Evolutionary conservation across 2,329 filamentous ascomycete species (phyloP).

Genomic region (Phialophora tarda): DNA sequence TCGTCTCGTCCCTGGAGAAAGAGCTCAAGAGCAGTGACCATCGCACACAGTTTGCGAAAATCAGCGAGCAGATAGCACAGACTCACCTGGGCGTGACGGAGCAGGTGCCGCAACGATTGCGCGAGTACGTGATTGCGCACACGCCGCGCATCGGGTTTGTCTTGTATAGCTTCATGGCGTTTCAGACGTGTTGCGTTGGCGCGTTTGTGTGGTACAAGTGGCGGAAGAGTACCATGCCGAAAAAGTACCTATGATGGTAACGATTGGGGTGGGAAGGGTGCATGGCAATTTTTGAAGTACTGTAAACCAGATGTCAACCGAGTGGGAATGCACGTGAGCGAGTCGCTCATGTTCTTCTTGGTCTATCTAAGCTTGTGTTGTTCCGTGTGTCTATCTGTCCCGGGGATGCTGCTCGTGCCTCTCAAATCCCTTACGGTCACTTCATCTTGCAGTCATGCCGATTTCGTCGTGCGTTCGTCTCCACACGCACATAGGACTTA

Average conservation of each 20-base stretch:
- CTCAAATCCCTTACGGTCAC: not conserved
- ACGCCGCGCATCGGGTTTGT: constrained; percentile 64
- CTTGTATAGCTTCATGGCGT: constrained; percentile 73
- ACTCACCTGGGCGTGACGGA: constrained; percentile 60
- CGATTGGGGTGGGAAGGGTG: too few relatives aligned
- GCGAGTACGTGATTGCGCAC: constrained; percentile 38
- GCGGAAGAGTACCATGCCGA: constrained; percentile 75
- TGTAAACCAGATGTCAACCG: not conserved
- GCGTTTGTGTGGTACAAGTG: constrained; percentile 81
- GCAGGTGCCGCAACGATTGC: constrained; percentile 52
- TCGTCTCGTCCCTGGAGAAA: constrained; percentile 57
- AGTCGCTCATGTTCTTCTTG: constrained; percentile 4
- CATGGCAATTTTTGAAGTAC: not conserved
- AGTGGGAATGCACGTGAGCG: not conserved
- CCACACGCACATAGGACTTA: not conserved
- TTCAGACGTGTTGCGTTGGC: constrained; percentile 72
- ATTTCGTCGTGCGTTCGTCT: constrained; percentile 2
- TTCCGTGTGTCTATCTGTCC: not conserved
- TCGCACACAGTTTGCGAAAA: constrained; percentile 58
- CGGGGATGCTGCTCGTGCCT: not conserved
- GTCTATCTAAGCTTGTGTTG: constrained; percentile 10
- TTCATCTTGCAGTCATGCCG: not conserved
- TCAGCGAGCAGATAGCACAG: constrained; percentile 60
- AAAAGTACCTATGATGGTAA: constrained; percentile 77
- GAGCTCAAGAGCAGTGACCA: constrained; percentile 59